Evolutionary conservation across 805 yeast genomes (phyloP), one percentile per base, ranked within the genome.

Genomic region (Yamadazyma philogaea): DNA sequence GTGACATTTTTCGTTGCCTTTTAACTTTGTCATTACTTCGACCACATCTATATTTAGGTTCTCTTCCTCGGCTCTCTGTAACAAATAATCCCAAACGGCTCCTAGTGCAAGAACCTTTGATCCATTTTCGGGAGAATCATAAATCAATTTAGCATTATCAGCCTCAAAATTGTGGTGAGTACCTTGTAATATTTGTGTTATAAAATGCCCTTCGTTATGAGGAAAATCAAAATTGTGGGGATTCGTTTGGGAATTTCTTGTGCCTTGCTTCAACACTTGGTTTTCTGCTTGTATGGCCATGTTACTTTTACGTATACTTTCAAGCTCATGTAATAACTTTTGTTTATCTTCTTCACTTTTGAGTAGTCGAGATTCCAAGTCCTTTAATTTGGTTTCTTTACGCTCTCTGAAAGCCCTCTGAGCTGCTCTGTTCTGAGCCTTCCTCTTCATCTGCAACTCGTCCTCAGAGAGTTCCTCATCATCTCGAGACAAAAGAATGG

Each of bases 321-420:
- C 79, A 40, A 81, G 61, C 50, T 80, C 77, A 31, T 67, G 68
- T 36, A 61, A 44, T 21, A 83, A 57, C 31, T 58, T 59, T 37
- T 67, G 70, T 42, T 76, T 74, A 48, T 79, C 80, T 28, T 56
- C 63, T 56, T 83, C 91, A 32, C 84, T 75, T 44, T 72, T 68
- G 14, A 66, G 63, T 46, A 87, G 63, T 57, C 79, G 80, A 3
- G 63, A 63, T 50, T 84, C 82, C 33, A 87, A 68, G 51, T 83
- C 89, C 56, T 81, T 82, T 47, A 84, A 62, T 52, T 76, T 80
- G 39, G 78, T 77, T 59, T 85, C 93, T 59, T 84, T 85, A 38
- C 95, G 77, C 60, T 86, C 90, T 47, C 95, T 69, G 61, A 85
- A 87, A 2, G 95, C 95, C 51, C 89, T 70, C 63, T 87, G 96